Evolutionary conservation across 176 grass and related monocot species (phyloP).

Genomic region (Typha latifolia): DNA sequence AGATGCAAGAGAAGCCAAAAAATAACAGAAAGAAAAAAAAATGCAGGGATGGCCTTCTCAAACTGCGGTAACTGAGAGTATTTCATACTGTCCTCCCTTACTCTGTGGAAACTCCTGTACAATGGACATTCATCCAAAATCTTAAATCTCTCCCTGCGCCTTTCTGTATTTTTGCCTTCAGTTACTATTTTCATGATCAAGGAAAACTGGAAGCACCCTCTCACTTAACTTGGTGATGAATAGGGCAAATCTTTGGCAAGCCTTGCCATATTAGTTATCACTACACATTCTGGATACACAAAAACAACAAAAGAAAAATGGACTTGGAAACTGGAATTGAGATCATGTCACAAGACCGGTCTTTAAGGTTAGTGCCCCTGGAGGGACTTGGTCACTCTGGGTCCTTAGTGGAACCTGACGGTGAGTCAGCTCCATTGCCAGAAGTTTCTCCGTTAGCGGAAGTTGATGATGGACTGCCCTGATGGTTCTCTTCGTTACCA

Average conservation of each 20-base stretch:
- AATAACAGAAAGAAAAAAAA: conserved; percentile 38
- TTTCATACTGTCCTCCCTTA: conserved; percentile 17
- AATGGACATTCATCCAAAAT: conserved; percentile 58
- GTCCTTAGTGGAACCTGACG: conserved; percentile 40
- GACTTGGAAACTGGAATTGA: conserved; percentile 2
- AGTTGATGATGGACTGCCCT: conserved; percentile 33
- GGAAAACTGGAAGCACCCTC: conserved; percentile 31
- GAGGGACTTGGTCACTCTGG: conserved; percentile 38
- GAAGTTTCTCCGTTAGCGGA: conserved; percentile 31
- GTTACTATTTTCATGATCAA: conserved; percentile 29
- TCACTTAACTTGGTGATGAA: neutral
- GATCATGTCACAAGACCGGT: conserved; percentile 19
- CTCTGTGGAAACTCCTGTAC: conserved; percentile 76
- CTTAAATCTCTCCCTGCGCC: conserved; percentile 52
- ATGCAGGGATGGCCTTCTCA: conserved; percentile 35
- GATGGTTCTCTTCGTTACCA: conserved; percentile 52
- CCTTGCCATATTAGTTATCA: conserved; percentile 18
- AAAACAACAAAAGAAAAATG: conserved; percentile 13
- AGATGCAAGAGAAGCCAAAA: conserved; percentile 14
- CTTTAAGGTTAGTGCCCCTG: conserved; percentile 34
- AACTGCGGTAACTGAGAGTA: neutral
- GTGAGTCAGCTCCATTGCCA: conserved; percentile 23
- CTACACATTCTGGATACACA: conserved; percentile 14
- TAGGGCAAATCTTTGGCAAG: conserved; percentile 5
- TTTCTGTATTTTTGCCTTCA: conserved; percentile 45